Conservation (phyloP, 257 asterid species). For the Solanum gandarillasii region DNA sequence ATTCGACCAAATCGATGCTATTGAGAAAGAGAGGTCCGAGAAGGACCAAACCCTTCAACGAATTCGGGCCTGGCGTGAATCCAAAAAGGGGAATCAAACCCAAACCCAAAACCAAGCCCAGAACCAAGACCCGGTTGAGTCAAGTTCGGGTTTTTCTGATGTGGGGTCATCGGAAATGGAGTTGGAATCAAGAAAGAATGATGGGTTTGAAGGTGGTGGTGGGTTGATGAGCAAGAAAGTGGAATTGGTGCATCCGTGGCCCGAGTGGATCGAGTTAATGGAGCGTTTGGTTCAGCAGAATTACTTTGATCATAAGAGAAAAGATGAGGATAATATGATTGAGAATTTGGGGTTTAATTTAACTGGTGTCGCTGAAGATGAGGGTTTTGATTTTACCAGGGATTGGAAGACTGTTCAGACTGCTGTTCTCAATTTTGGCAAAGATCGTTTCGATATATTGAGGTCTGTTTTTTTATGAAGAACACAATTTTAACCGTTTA, state of each 20-base stretch:
- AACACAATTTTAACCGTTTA: neutral
- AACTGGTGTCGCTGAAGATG: constrained; percentile 30
- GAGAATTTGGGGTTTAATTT: constrained; percentile 56
- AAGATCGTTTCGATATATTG: constrained; percentile 78
- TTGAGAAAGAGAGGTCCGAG: constrained; percentile 50
- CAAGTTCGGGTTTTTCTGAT: constrained; percentile 4
- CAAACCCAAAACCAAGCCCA: neutral
- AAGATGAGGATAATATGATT: constrained; percentile 83
- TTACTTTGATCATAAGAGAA: constrained; percentile 84
- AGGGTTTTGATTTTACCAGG: constrained; percentile 48
- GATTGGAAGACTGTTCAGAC: constrained; percentile 72
- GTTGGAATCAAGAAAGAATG: constrained; percentile 4
- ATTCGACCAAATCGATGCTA: constrained; percentile 84
- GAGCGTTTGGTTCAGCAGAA: constrained; percentile 90
- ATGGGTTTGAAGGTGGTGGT: constrained; percentile 12
- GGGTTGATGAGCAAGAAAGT: constrained; percentile 39
- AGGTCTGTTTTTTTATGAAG: constrained; percentile 30
- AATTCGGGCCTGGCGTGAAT: constrained; percentile 87
- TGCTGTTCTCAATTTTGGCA: constrained; percentile 71
- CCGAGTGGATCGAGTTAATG: constrained; percentile 90
- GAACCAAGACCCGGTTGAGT: neutral
- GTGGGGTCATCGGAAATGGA: constrained; percentile 23
- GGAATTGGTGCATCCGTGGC: constrained; percentile 89
- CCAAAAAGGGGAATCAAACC: constrained; percentile 35
- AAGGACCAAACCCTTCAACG: constrained; percentile 82